A percentile compares a stretch with the other conserved stretches of the same genome.
Conservation (phyloP, 1,284 basidiomycete genomes). For the Veloboletus limbatus region DNA sequence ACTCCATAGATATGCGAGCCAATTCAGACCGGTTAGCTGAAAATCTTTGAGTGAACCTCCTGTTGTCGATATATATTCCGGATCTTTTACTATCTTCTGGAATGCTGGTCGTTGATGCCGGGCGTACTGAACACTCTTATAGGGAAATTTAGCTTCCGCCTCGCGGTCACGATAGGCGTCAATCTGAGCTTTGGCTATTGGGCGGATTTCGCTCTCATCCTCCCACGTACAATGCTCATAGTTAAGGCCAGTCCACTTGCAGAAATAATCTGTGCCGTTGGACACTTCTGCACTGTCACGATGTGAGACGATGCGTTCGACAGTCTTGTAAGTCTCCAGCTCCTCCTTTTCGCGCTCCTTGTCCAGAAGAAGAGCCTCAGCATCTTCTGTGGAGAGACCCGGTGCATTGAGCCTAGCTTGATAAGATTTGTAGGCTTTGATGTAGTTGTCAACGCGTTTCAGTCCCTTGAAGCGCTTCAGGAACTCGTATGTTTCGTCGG, state of each 20-base stretch:
- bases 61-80: constrained; percentile 76
- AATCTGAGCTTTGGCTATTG: constrained; percentile 74
- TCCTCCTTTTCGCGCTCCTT: constrained; percentile 89
- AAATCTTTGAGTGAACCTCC: constrained; percentile 95
- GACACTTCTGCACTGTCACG: constrained; percentile 58
- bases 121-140: constrained; percentile 75
- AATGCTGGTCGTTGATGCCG: constrained; percentile 77
- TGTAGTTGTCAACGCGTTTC: constrained; percentile 99
- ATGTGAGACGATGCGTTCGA: constrained; percentile 89
- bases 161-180: constrained; percentile 80
- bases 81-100: constrained; percentile 86
- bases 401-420: constrained; percentile 68
- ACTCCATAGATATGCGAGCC: constrained; percentile 96
- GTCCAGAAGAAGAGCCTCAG: constrained; percentile 86
- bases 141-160: constrained; percentile 81
- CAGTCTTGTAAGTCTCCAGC: constrained; percentile 86
- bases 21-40: constrained; percentile 97
- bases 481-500: constrained; percentile 95
- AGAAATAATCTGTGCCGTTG: constrained; percentile 85
- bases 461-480: constrained; percentile 90
- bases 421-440: constrained; percentile 81
- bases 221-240: constrained; percentile 99
- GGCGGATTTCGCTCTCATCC: constrained; percentile 73
- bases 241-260: constrained; percentile 95
- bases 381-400: constrained; percentile 81